phyloP scores from a whole-genome alignment of 1,284 basidiomycete species.

The Flammula alnicola region DNA sequence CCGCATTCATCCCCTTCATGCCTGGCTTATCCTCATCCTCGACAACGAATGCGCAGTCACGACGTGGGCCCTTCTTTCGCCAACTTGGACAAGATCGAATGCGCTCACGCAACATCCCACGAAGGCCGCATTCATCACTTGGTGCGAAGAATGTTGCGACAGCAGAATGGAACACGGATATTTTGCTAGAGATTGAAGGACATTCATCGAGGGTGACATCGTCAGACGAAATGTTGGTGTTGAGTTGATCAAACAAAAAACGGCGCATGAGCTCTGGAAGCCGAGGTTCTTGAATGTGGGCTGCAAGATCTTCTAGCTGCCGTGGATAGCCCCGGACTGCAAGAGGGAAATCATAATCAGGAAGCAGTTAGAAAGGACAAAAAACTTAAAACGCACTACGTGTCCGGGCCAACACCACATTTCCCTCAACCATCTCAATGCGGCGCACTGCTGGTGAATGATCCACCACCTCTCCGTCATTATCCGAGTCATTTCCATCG shows the following conservation, averaged over 20 bases:
- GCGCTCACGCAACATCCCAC: slow-evolving; percentile 28
- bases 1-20: slow-evolving; percentile 24
- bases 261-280: slow-evolving; percentile 5
- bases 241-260: slow-evolving; percentile 10
- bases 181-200: not conserved
- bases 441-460: no score
- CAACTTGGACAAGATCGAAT: slow-evolving; percentile 30
- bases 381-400: slow-evolving; percentile 1
- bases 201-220: not conserved
- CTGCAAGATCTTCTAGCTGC: slow-evolving; percentile 2
- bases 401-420: slow-evolving; percentile 3
- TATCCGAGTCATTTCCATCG: slow-evolving; percentile 13
- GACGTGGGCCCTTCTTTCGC: slow-evolving; percentile 5
- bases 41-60: slow-evolving; percentile 30
- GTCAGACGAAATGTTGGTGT: not conserved
- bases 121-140: slow-evolving; percentile 30
- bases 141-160: slow-evolving; percentile 28
- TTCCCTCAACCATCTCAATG: not conserved
- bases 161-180: slow-evolving; percentile 16
- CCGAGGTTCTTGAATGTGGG: slow-evolving; percentile 4
- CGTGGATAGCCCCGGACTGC: slow-evolving; percentile 10
- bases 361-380: no score
- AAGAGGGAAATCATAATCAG: no score
- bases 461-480: no score
- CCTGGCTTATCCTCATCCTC: slow-evolving; percentile 17